Evolutionary conservation across 139 green algal species (phyloP).

Genomic region (Gonium pectorale): DNA sequence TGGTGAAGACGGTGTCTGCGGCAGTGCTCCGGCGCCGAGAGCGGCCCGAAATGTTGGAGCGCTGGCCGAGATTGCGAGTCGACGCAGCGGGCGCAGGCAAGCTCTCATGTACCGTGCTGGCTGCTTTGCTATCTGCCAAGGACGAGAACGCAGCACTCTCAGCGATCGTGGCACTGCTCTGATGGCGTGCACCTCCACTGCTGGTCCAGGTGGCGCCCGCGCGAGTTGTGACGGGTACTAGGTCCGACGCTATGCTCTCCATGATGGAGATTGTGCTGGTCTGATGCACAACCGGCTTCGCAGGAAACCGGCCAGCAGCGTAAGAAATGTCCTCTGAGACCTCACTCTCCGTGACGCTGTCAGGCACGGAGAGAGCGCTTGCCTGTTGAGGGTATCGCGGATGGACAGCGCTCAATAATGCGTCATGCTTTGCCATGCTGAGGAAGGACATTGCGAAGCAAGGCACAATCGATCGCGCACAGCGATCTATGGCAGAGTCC

Average conservation of each 20-base stretch:
- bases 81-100: neutral
- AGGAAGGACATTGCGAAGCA: too few species aligned
- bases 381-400: neutral
- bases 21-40: conserved; percentile 2
- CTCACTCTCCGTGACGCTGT: conserved; percentile 15
- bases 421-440: too few species aligned
- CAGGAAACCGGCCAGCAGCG: too few species aligned
- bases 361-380: conserved; percentile 1
- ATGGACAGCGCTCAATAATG: too few species aligned
- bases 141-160: conserved; percentile 21
- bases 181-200: too few species aligned
- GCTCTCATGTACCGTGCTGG: conserved; percentile 29
- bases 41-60: too few species aligned
- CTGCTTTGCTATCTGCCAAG: neutral
- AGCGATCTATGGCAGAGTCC: too few species aligned
- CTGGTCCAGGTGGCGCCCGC: neutral
- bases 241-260: conserved; percentile 9
- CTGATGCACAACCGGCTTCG: too few species aligned
- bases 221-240: neutral
- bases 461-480: too few species aligned
- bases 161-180: neutral
- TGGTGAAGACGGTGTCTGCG: neutral
- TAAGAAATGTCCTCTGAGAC: too few species aligned
- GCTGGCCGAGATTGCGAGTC: too few species aligned
- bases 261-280: conserved; percentile 9